These are phyloP conservation scores for Alternaria metachromatica DNA, from an alignment of 2,329 filamentous ascomycete genomes.

Conservation along the genomic window DNA sequence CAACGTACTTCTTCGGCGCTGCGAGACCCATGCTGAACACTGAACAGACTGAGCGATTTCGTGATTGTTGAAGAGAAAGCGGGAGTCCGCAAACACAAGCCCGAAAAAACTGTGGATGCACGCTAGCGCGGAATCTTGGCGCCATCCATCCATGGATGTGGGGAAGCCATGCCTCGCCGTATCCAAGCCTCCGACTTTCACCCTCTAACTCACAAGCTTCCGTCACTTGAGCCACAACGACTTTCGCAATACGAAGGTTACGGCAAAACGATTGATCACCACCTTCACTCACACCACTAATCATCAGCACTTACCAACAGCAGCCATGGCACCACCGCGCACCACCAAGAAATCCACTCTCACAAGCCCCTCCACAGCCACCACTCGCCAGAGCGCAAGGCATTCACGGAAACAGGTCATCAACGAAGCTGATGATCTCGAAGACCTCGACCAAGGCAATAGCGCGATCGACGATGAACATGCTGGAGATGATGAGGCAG, in stretches of 20 bases:
- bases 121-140: conserved; percentile 41
- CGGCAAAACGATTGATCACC: conserved; percentile 3
- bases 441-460: conserved; percentile 5
- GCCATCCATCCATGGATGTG: conserved; percentile 25
- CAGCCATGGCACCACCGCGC: conserved; percentile 23
- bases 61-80: conserved; percentile 12
- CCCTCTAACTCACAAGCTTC: background rate
- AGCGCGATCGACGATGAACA: conserved; percentile 4
- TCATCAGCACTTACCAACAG: conserved; percentile 14
- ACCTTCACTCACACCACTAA: conserved; percentile 17
- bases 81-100: conserved; percentile 20
- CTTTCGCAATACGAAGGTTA: background rate
- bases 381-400: conserved; percentile 14
- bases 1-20: conserved; percentile 68
- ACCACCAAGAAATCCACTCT: conserved; percentile 16
- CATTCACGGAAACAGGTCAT: conserved; percentile 8
- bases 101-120: conserved; percentile 39
- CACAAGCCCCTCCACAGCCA: conserved; percentile 1
- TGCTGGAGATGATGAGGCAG: conserved; percentile 5
- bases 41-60: conserved; percentile 6
- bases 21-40: conserved; percentile 68
- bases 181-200: background rate
- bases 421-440: conserved; percentile 12
- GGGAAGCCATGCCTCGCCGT: conserved; percentile 11
- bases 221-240: background rate